Base-by-base conservation (phyloP, 202 grass and related monocot species). In the Carex sylvatica region DNA sequence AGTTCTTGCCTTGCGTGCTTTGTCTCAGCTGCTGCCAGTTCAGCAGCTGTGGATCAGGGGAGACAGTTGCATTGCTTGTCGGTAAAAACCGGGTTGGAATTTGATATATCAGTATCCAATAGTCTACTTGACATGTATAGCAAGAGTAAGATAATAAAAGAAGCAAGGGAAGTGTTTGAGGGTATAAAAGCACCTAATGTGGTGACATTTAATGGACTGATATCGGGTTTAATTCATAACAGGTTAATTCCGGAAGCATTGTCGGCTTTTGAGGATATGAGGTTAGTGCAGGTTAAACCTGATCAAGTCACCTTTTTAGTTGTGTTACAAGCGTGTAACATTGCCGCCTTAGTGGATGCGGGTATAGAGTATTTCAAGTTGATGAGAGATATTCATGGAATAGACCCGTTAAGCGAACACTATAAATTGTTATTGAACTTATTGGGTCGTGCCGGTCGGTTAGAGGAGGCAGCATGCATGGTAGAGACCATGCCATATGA, bases 231-330 rank as follows among this genome's bases (percentile, higher is more conserved):
- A 26, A 79, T 77, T 83, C 90, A 53, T 55, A 91, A 90, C 0
- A 28, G 66, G 6, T 76, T 56, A 61, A 69, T 90, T 64, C n/a
- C 20, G 8, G 87, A 91, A 86, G 94, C 91, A 0, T 3, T 97
- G 68, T 93, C 87, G 2, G 19, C 61, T 16, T 97, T 91, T 15
- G 91, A 97, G 87, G 94, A 97, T 78, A 92, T 97, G 94, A 70
- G 80, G 35, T 55, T 97, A 73, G 68, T 40, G 67, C 85, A 76
- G 68, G 82, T 31, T 82, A 69, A 85, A 71, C 94, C 94, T 22
- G 91, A 97, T 78, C 84, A 24, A 35, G 61, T 91, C 82, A 97
- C 94, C 56, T 91, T 90, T 78, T 87, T 90, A 65, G 9, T 87
- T 74, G 84, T 97, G 19, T 70, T 97, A 84, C 81, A 81, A 2